phyloP scores from a whole-genome alignment of 371 early-diverging fungal genomes.

The Entomophthora muscae region DNA sequence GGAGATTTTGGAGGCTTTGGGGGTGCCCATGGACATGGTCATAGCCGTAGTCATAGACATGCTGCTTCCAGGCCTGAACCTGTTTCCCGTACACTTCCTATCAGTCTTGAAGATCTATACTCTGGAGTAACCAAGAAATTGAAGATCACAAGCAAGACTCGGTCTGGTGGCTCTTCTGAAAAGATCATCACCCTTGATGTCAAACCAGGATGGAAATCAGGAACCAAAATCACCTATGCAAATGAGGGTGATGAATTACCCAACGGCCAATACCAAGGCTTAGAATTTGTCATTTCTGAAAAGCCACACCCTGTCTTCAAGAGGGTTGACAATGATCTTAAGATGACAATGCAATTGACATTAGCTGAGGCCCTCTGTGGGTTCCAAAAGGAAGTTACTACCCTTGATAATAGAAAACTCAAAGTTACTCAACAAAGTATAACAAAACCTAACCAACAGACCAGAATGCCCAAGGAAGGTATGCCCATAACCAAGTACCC shows the following conservation, averaged over 20 bases:
- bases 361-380: conserved; percentile 73
- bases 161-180: conserved; percentile 38
- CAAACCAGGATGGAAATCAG: conserved; percentile 96
- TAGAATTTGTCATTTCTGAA: conserved; percentile 89
- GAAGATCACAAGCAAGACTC: conserved; percentile 70
- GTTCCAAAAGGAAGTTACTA: conserved; percentile 50
- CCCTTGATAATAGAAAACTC: conserved; percentile 58
- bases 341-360: conserved; percentile 35
- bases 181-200: conserved; percentile 75
- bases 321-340: conserved; percentile 82
- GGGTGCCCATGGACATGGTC: conserved; percentile 20
- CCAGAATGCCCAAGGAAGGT: conserved; percentile 58
- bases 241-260: conserved; percentile 87
- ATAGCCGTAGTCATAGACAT: conserved; percentile 13
- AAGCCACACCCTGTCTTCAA: conserved; percentile 75
- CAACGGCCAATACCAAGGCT: conserved; percentile 62
- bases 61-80: conserved; percentile 21
- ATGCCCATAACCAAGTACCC: conserved; percentile 84
- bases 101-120: conserved; percentile 86
- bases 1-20: conserved; percentile 17
- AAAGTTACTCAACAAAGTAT: conserved; percentile 34
- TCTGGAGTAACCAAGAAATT: conserved; percentile 79
- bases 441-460: conserved; percentile 57
- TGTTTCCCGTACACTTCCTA: conserved; percentile 46
- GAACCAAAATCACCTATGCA: conserved; percentile 88